Evolutionary conservation across 768 basidiomycete genomes (phyloP).

Genomic region (Suillus paluster): DNA sequence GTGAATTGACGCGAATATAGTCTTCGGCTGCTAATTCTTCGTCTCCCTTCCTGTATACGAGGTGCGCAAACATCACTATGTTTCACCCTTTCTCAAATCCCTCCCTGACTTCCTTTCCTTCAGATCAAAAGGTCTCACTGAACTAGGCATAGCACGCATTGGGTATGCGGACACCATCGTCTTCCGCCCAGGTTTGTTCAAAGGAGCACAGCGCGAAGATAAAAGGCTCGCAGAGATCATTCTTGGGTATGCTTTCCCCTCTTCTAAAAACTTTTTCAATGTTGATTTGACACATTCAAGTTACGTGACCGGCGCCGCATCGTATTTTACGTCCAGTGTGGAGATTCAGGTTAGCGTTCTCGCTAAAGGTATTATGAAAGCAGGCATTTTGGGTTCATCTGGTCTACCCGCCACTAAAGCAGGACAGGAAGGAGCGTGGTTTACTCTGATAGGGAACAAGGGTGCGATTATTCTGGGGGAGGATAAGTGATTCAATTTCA

Average conservation of each 20-base stretch:
- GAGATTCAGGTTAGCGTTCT: constrained; percentile 60
- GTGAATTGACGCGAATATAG: constrained; percentile 32
- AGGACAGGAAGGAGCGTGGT: constrained; percentile 43
- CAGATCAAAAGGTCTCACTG: constrained; percentile 79
- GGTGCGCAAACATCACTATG: constrained; percentile 30
- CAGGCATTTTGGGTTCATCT: constrained; percentile 58
- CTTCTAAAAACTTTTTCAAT: neutral
- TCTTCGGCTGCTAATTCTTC: constrained; percentile 54
- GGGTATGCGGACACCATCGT: constrained; percentile 75
- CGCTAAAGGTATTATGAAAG: constrained; percentile 56
- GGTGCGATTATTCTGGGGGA: constrained; percentile 49
- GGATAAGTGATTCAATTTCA: neutral
- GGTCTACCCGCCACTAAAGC: constrained; percentile 48
- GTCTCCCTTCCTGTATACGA: constrained; percentile 57
- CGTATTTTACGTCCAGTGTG: constrained; percentile 40
- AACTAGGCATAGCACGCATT: constrained; percentile 63
- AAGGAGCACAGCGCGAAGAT: constrained; percentile 49
- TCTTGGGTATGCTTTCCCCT: constrained; percentile 40
- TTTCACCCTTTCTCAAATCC: neutral
- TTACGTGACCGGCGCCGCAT: constrained; percentile 39
- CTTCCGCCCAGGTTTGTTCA: constrained; percentile 64
- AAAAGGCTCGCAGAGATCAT: constrained; percentile 45
- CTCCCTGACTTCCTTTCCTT: neutral
- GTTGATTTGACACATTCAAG: constrained; percentile 28
- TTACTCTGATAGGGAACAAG: constrained; percentile 60